Conservation (phyloP, 2,329 filamentous ascomycete genomes). For the Fusarium sublunatum region DNA sequence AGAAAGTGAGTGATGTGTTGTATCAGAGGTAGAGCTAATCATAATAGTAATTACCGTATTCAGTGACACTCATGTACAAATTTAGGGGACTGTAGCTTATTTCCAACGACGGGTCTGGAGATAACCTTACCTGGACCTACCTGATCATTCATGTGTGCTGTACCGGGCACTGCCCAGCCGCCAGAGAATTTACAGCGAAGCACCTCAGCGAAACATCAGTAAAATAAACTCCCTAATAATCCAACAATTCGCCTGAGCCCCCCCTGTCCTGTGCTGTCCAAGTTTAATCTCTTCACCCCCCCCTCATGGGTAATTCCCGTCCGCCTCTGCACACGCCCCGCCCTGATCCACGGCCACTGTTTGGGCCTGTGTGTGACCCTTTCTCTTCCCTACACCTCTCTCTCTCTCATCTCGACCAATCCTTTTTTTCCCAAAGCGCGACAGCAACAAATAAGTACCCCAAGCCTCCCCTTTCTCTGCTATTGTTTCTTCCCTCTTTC, state of each 20-base stretch:
- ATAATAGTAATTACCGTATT: no score
- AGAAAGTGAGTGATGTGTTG: slow-evolving; percentile 2
- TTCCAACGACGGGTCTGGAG: no score
- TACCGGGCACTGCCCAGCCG: no score
- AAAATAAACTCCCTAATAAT: no score
- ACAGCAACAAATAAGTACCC: slow-evolving; percentile 57
- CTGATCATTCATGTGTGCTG: no score
- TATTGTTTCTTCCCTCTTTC: slow-evolving; percentile 44
- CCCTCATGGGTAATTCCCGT: slow-evolving; percentile 24
- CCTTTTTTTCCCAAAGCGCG: slow-evolving; percentile 18
- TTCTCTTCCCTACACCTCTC: slow-evolving; percentile 5
- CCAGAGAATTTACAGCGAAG: no score
- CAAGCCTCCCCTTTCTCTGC: slow-evolving; percentile 49
- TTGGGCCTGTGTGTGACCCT: slow-evolving; percentile 18
- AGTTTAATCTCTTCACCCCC: slow-evolving; percentile 37
- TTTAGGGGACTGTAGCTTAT: no score
- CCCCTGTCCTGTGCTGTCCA: background rate
- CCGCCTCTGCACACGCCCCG: slow-evolving; percentile 33
- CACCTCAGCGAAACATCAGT: no score
- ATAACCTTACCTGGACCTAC: no score
- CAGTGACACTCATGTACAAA: no score
- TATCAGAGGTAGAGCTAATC: no score
- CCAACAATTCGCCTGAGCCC: background rate
- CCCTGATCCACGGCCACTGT: slow-evolving; percentile 23
- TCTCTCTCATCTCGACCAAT: slow-evolving; percentile 16